Percentiles rank a stretch among this genome's conserved stretches.
phyloP scores from a whole-genome alignment of 306 rosid genomes.

The Quercus suber region DNA sequence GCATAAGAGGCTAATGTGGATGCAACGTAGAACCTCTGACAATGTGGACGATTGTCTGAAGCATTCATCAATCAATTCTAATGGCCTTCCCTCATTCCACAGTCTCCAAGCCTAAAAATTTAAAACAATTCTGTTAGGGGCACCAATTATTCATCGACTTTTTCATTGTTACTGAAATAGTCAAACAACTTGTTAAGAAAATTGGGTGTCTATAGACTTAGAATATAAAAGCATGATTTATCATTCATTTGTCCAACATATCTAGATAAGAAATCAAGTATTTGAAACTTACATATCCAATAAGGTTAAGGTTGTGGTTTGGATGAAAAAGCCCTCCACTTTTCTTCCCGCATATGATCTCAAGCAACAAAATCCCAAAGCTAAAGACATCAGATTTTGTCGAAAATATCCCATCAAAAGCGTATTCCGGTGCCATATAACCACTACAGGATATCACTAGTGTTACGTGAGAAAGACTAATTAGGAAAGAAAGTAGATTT shows the following conservation, averaged over 20 bases:
- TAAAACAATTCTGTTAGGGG: background rate
- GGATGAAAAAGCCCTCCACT: conserved; percentile 31
- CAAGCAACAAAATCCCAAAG: conserved; percentile 52
- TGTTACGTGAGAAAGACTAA: background rate
- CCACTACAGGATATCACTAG: conserved; percentile 30
- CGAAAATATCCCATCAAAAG: conserved; percentile 47
- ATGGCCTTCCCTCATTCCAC: conserved; percentile 21
- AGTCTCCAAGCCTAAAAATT: conserved; percentile 27
- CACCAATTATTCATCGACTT: background rate
- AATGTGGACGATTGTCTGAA: background rate
- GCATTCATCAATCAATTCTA: conserved; percentile 19
- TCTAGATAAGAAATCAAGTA: background rate
- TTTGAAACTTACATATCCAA: conserved; percentile 45
- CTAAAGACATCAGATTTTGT: conserved; percentile 55
- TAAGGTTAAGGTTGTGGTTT: conserved; percentile 32
- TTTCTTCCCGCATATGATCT: conserved; percentile 43
- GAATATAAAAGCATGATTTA: too few species aligned
- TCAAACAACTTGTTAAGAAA: too few species aligned
- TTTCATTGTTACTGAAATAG: too few species aligned
- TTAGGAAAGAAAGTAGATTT: too few species aligned
- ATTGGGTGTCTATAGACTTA: too few species aligned
- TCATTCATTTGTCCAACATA: too few species aligned
- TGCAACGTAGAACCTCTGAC: conserved; percentile 39
- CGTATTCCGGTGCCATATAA: conserved; percentile 61
- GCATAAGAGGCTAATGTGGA: conserved; percentile 52